Base-by-base conservation (phyloP, 2,329 filamentous ascomycete genomes). In the Aureobasidium sp. region DNA sequence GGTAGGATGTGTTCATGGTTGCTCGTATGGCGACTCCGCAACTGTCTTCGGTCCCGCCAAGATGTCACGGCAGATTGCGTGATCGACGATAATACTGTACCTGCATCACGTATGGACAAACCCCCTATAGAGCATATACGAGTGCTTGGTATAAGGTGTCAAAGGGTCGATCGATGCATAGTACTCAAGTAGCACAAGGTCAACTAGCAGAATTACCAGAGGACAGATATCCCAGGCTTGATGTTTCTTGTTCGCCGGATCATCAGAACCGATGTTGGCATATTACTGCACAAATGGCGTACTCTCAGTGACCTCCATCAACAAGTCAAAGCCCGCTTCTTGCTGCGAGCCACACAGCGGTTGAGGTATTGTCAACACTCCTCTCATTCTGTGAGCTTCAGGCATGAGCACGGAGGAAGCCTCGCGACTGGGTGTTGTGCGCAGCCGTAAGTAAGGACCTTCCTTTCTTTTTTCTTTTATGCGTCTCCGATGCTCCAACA, bases 11-110 rank as follows among this genome's bases (percentile, higher is more conserved):
- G 45, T 36, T 42, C 37, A n/a, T 44, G 14, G 17, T 9, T 42
- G 37, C 11, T 29, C 1, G 27, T 22, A 42, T 44, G 8, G 37
- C n/a, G 20, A n/a, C 55, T 47, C 41, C 55, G 39, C 52, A 42
- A 12, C 36, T 42, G 15, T 41, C 22, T 29, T n/a, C 17, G 5
- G 52, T 3, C 25, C 5, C 27, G 53, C 53, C 53, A 57, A 57
- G 53, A 36, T 22, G 41, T 57, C 53, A 57, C 53, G 53, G 15
- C 41, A 45, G 41, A 45, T 57, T 27, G 53, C 53, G 53, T 47
- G 41, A 45, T 57, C 41, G 41, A 36, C 37, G 3, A 12, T 29
- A 22, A 6, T 29, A 22, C n/a, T 41, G 34, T 53, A 53, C 36
- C 49, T 51, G 48, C 31, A 41, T 39, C 29, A 39, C 31, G 25